Conservation (phyloP, 2,329 filamentous ascomycete species). For the Hypoxylon rubiginosum region DNA sequence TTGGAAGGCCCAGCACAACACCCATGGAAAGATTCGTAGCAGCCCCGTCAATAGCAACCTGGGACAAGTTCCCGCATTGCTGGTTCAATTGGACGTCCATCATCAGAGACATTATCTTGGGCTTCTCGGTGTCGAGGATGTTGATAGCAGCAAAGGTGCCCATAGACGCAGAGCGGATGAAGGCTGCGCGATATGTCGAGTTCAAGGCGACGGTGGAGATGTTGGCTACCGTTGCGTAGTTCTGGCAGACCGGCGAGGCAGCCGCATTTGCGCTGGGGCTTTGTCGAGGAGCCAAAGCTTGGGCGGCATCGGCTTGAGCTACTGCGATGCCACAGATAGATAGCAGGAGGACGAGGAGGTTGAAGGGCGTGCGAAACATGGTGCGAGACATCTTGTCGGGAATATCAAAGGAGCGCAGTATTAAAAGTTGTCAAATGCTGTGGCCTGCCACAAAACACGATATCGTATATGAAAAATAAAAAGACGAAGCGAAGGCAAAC, state of each 20-base stretch:
- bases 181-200: slow-evolving; percentile 60
- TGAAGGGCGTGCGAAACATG: slow-evolving; percentile 39
- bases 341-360: slow-evolving; percentile 41
- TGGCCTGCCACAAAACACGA: slow-evolving; percentile 46
- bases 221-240: slow-evolving; percentile 62
- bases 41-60: slow-evolving; percentile 59
- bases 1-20: slow-evolving; percentile 54
- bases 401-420: slow-evolving; percentile 14
- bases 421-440: slow-evolving; percentile 33
- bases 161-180: slow-evolving; percentile 58
- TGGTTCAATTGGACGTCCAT: slow-evolving; percentile 58
- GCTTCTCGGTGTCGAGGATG: slow-evolving; percentile 59
- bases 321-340: slow-evolving; percentile 42
- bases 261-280: slow-evolving; percentile 39
- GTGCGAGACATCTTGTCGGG: slow-evolving; percentile 40
- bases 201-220: slow-evolving; percentile 62
- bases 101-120: slow-evolving; percentile 55
- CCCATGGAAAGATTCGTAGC: slow-evolving; percentile 60
- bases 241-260: slow-evolving; percentile 51
- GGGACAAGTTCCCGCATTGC: slow-evolving; percentile 61
- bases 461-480: slow-evolving; percentile 22
- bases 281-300: slow-evolving; percentile 42
- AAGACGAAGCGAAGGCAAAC: slow-evolving; percentile 39
- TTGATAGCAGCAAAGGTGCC: slow-evolving; percentile 56
- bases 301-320: slow-evolving; percentile 35